Percentiles rank a stretch among this genome's conserved stretches.
Conservation (phyloP, 305 asterid species). For the Salvia sclarea region DNA sequence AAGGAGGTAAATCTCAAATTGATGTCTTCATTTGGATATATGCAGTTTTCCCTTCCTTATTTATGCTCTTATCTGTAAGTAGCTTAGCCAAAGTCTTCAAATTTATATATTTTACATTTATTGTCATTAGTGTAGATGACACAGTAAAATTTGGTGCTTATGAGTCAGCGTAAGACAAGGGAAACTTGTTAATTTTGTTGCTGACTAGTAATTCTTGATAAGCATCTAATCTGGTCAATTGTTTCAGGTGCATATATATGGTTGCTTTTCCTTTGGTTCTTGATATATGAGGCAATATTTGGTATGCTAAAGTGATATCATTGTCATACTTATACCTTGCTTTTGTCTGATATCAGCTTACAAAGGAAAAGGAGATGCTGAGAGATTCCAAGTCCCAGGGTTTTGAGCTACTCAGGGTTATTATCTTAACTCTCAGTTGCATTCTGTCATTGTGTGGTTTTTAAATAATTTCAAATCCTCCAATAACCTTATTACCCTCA, state of each 20-base stretch:
- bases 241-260: conserved; percentile 1
- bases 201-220: not conserved
- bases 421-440: conserved; percentile 29
- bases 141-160: not conserved
- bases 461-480: not conserved
- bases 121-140: not conserved
- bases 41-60: not conserved
- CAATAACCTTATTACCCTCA: not conserved
- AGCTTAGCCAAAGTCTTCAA: conserved; percentile 18
- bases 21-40: not conserved
- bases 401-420: conserved; percentile 73
- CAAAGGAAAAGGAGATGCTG: conserved; percentile 69
- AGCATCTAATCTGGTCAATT: not conserved
- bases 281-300: not conserved
- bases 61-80: not conserved
- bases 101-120: not conserved
- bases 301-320: not conserved
- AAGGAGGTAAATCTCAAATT: conserved; percentile 55
- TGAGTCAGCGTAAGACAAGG: not conserved
- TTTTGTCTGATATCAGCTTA: conserved; percentile 52
- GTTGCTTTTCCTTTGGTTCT: not conserved
- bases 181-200: not conserved
- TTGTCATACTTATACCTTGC: not conserved
- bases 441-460: conserved; percentile 21
- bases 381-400: conserved; percentile 73